Conservation (phyloP, 495 filamentous ascomycete genomes). For the Aspergillus sclerotioniger region DNA sequence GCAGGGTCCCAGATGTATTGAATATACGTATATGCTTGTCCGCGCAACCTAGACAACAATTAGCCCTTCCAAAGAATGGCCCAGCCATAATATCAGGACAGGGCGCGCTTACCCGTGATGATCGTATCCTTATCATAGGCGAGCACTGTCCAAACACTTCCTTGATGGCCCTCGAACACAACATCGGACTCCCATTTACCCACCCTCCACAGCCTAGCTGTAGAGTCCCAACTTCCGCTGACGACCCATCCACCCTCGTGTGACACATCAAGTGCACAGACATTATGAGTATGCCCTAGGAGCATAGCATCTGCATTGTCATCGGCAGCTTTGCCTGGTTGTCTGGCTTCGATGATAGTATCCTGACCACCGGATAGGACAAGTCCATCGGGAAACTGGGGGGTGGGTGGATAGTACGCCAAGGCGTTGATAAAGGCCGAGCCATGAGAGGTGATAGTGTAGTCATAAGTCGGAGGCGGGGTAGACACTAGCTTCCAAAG, state of each 20-base stretch:
- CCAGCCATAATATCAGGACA: not conserved
- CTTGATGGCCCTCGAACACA: conserved; percentile 72
- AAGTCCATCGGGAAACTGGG: conserved; percentile 72
- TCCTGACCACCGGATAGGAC: conserved; percentile 86
- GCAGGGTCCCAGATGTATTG: conserved; percentile 59
- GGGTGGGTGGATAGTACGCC: conserved; percentile 70
- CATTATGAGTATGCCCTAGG: conserved; percentile 79
- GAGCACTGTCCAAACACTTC: conserved; percentile 86
- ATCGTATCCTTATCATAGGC: conserved; percentile 76
- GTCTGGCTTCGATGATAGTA: conserved; percentile 85
- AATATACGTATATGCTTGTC: conserved; percentile 88
- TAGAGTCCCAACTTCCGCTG: conserved; percentile 93
- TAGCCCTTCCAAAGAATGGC: not conserved
- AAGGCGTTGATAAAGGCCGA: conserved; percentile 82
- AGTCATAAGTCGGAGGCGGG: conserved; percentile 70
- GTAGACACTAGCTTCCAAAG: conserved; percentile 71
- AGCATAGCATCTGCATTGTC: conserved; percentile 84
- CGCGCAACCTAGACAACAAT: conserved; percentile 59
- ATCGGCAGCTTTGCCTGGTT: conserved; percentile 58
- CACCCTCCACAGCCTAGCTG: conserved; percentile 73
- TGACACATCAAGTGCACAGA: conserved; percentile 80
- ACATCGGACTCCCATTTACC: conserved; percentile 73
- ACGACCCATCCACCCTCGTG: conserved; percentile 69
- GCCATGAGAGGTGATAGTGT: conserved; percentile 70
- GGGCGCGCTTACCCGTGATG: conserved; percentile 67